Conservation (phyloP, 495 filamentous ascomycete genomes). For the Xylaria flabelliformis region DNA sequence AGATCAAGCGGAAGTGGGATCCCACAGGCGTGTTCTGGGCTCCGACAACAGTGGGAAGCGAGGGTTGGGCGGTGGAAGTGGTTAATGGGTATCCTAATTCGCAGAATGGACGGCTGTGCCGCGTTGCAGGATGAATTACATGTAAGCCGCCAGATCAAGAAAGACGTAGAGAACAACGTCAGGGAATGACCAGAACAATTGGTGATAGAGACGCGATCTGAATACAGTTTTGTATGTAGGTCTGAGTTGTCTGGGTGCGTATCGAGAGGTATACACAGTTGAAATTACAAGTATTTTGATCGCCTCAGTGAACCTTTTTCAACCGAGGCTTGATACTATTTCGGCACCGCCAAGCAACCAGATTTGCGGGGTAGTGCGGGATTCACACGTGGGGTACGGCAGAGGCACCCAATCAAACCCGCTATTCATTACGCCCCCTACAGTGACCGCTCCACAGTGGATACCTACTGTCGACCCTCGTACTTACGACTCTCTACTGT, state of each 20-base stretch:
- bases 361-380: background rate
- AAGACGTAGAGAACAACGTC: background rate
- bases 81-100: constrained; percentile 40
- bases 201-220: no score
- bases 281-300: no score
- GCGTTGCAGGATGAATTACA: background rate
- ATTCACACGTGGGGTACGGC: background rate
- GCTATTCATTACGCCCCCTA: background rate
- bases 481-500: background rate
- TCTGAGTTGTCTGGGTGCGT: no score
- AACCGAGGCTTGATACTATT: constrained; percentile 1
- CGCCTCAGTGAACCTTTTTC: background rate
- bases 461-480: background rate
- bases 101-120: constrained; percentile 28
- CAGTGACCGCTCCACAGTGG: background rate
- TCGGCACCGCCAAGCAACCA: no score
- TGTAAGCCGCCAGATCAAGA: background rate
- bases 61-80: constrained; percentile 9
- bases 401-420: background rate
- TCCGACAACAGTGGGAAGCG: constrained; percentile 20
- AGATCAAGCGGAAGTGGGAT: constrained; percentile 60
- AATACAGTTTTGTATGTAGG: no score
- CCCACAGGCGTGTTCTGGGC: constrained; percentile 51
- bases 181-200: no score
- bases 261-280: no score